Percentiles rank a stretch among this genome's conserved stretches.
Conservation (phyloP, 2,329 filamentous ascomycete genomes). For the Botryotinia convoluta region DNA sequence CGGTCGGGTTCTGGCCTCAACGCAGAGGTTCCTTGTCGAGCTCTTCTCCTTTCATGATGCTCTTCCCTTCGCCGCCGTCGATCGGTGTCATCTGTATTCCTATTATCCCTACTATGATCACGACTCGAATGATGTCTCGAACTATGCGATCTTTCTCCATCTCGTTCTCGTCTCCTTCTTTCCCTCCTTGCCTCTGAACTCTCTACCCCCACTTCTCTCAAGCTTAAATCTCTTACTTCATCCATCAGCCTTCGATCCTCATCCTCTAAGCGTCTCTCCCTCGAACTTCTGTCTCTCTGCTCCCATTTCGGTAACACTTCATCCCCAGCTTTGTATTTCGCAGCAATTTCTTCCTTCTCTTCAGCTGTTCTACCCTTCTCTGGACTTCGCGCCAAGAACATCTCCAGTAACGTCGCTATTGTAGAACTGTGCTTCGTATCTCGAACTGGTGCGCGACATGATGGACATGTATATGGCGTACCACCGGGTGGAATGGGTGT, state of each 20-base stretch:
- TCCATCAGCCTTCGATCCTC: constrained; percentile 36
- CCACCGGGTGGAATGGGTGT: constrained; percentile 29
- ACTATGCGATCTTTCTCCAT: constrained; percentile 30
- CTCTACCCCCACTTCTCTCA: constrained; percentile 62
- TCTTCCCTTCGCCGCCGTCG: constrained; percentile 37
- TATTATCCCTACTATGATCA: constrained; percentile 35
- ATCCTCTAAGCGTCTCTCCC: constrained; percentile 53
- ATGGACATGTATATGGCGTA: constrained; percentile 77
- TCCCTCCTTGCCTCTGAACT: constrained; percentile 32
- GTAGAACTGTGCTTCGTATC: constrained; percentile 88
- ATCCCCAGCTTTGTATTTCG: constrained; percentile 78
- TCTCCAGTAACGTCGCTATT: constrained; percentile 84
- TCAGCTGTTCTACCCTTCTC: constrained; percentile 64
- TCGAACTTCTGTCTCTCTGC: constrained; percentile 49
- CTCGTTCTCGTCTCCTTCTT: constrained; percentile 34
- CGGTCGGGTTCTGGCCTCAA: constrained; percentile 25
- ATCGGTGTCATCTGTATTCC: constrained; percentile 33
- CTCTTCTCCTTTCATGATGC: constrained; percentile 37
- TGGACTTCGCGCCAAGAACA: constrained; percentile 79
- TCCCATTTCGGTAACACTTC: constrained; percentile 67
- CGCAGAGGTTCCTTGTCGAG: constrained; percentile 23
- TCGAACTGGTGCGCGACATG: constrained; percentile 82
- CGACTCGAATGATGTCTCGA: constrained; percentile 38
- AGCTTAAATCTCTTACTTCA: constrained; percentile 37
- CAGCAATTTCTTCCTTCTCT: constrained; percentile 74